Evolutionary conservation across 805 yeast species (phyloP).

Genomic region (Wickerhamiella sergipiensis): DNA sequence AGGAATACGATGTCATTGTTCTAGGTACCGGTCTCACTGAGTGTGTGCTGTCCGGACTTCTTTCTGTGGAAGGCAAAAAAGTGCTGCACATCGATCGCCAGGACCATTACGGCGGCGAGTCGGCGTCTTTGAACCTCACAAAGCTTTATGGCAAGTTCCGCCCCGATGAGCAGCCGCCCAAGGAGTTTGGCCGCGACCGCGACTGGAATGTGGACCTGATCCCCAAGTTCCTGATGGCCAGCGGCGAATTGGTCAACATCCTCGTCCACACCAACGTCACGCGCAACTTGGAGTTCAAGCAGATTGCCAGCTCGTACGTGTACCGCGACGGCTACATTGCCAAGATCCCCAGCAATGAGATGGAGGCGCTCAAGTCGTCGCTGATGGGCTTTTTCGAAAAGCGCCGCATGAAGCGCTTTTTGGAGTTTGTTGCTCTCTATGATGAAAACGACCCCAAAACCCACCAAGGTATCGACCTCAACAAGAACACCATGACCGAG

Average conservation of each 20-base stretch:
- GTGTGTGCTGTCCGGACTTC: constrained; percentile 83
- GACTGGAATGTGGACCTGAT: constrained; percentile 97
- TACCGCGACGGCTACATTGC: constrained; percentile 82
- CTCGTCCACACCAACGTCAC: constrained; percentile 93
- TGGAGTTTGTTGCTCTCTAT: constrained; percentile 76
- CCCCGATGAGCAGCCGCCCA: constrained; percentile 38
- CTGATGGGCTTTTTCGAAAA: constrained; percentile 94
- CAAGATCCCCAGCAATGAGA: constrained; percentile 85
- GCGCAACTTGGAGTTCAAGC: constrained; percentile 89
- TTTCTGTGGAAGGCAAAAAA: constrained; percentile 96
- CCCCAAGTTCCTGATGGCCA: constrained; percentile 94
- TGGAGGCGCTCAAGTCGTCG: constrained; percentile 82
- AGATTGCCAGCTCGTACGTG: constrained; percentile 90
- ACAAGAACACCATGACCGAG: constrained; percentile 80
- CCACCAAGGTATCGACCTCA: constrained; percentile 73
- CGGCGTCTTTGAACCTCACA: constrained; percentile 24
- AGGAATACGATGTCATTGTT: constrained; percentile 91
- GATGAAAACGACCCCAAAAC: constrained; percentile 67
- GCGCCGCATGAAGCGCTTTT: constrained; percentile 82
- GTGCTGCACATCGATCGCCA: constrained; percentile 93
- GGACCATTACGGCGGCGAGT: constrained; percentile 76
- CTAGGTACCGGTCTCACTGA: constrained; percentile 93
- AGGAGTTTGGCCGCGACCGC: constrained; percentile 77
- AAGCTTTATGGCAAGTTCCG: constrained; percentile 73
- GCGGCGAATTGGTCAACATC: constrained; percentile 92